phyloP scores from a whole-genome alignment of 2,329 filamentous ascomycete species.

The Claviceps sp. region DNA sequence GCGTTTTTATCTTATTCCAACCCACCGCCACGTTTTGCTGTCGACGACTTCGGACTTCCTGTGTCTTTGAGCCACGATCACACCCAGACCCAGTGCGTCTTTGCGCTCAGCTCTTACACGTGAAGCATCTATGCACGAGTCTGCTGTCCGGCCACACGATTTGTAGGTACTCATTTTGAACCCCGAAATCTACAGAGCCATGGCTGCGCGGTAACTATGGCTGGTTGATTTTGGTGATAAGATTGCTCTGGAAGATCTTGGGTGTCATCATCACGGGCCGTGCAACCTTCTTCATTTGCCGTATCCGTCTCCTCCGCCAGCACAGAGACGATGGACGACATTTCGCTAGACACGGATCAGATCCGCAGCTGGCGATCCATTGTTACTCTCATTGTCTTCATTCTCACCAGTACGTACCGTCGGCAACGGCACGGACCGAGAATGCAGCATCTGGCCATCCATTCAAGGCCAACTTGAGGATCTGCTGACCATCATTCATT shows the following conservation, averaged over 20 bases:
- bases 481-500: neutral
- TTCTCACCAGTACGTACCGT: conserved; percentile 46
- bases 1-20: neutral
- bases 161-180: neutral
- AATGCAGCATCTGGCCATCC: neutral
- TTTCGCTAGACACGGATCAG: conserved; percentile 11
- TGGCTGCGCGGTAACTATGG: neutral
- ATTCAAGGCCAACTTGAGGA: neutral
- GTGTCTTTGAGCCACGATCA: neutral
- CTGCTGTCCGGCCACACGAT: neutral
- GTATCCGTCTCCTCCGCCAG: neutral
- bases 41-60: neutral
- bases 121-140: neutral
- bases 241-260: too few species aligned
- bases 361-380: conserved; percentile 58
- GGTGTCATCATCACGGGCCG: too few species aligned
- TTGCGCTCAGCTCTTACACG: neutral
- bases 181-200: too few species aligned
- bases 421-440: conserved; percentile 20
- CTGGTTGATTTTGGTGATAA: neutral
- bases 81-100: neutral
- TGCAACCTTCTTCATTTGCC: neutral
- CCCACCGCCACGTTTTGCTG: neutral
- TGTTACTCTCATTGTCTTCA: conserved; percentile 54
- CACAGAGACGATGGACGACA: conserved; percentile 4